Percentiles rank a stretch among this genome's conserved stretches.
Conservation (phyloP, 441 rosid species). For the Gossypium trilobum region DNA sequence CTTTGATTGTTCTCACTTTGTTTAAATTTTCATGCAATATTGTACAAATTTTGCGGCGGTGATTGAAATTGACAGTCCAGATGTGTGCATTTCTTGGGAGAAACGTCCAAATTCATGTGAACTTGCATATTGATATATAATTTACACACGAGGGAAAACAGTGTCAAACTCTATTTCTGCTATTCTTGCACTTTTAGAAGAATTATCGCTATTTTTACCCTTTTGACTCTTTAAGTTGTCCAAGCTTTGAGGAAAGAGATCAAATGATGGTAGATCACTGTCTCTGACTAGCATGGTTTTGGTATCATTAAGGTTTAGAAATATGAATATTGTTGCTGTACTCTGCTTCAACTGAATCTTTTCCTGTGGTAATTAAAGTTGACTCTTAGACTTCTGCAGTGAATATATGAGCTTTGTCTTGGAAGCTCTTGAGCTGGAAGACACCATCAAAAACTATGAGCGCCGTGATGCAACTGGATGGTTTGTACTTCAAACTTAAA, state of each 20-base stretch:
- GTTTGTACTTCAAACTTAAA: slow-evolving; percentile 30
- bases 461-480: slow-evolving; percentile 58
- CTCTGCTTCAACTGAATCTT: slow-evolving; percentile 6
- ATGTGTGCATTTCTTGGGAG: neutral
- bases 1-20: neutral
- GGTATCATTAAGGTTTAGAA: neutral
- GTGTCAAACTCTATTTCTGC: neutral
- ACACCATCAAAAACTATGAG: slow-evolving; percentile 58
- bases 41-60: neutral
- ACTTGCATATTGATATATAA: neutral
- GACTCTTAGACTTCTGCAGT: slow-evolving; percentile 28
- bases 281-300: neutral
- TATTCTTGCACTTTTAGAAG: neutral
- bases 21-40: neutral
- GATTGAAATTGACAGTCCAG: neutral
- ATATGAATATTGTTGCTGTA: neutral
- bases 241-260: neutral
- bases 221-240: neutral
- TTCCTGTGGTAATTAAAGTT: slow-evolving; percentile 2
- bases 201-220: neutral
- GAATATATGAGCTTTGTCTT: slow-evolving; percentile 54
- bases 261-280: neutral
- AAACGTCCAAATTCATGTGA: neutral
- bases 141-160: neutral
- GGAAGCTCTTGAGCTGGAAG: slow-evolving; percentile 83